Evolutionary conservation across 73 alveolate species (phyloP), one percentile per base, ranked within the genome.

Genomic region (Loxodes magnus): DNA sequence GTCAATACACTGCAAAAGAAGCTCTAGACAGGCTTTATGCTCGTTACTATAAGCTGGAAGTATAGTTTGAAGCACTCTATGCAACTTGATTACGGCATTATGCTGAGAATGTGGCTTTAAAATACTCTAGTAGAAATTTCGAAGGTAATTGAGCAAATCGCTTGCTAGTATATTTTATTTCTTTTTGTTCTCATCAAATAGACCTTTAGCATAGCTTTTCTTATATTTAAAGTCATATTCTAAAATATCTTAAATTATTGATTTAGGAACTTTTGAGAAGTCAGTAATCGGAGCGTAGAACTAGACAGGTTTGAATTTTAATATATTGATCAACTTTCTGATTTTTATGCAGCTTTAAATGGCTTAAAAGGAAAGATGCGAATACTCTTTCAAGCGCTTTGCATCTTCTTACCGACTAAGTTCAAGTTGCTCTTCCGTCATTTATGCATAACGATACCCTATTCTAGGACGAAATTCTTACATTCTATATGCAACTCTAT

Each of bases 101-200:
- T 2, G 43, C 27, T 46, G 43, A 37, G 39, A 46, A 46, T 10
- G 51, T 10, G 21, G 27, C n/a, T 7, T 5, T 1, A 24, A 9
- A 12, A 12, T 25, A 46, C 22, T 46, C 59, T 22, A n/a, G 10
- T 1, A 1, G 7, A 10, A 25, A 41, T 46, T 46, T 46, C 22
- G 9, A 1, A 46, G 34, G 17, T 46, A 46, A 22, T 37, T 46
- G 9, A 46, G 9, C 15, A 16, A 17, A 2, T 46, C 59, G 7
- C 22, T 12, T 10, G 59, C 59, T 25, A 9, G 22, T 10, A 46
- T 19, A 25, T 37, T 19, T 10, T 12, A n/a, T 46, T 46, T 46
- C 17, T 46, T 46, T 2, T 46, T 46, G 27, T 3, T 46, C 27
- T 46, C 59, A 25, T 46, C 59, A 46, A 46, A 46, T 25, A 46